Base-by-base conservation (phyloP, 2,329 filamentous ascomycete genomes). In the Cladosporium sphaerospermum region DNA sequence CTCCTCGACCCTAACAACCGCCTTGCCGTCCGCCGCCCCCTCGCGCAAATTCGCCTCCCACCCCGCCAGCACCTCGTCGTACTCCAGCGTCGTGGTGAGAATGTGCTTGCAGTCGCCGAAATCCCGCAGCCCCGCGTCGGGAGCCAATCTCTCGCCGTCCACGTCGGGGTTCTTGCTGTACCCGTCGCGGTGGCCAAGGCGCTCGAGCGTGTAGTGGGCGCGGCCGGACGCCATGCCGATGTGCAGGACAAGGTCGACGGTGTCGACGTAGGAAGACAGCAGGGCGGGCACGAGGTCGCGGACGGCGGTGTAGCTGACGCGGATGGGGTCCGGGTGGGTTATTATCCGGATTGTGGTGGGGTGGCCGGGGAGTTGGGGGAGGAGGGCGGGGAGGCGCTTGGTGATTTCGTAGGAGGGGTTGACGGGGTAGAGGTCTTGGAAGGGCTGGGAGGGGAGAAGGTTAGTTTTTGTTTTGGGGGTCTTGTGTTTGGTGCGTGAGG, bases 331-430 rank as follows among this genome's bases (percentile, higher is more conserved):
- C 0, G 84, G 81, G 63, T 89, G 83, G 19, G 82, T 75, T 48
- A 84, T 69, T 57, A 90, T 80, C 59, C 78, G 79, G 52, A 89
- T 80, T 9, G 75, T 73, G 47, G 62, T 64, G 61, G 60, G 64
- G 52, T 59, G 62, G 33, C 52, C 36, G n/a, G 57, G 39, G 45
- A 56, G 55, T 48, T 56, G 36, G 23, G 23, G 23, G 4, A 91
- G 78, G 60, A 80, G 78, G 2, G 78, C 69, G 3, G 88, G 84
- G n/a, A 95, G 80, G 16, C 73, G 75, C 23, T 75, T 77, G 45
- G 86, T 83, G 64, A 95, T 91, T 65, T 91, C 80, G 78, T 82
- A 91, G 3, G 89, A 89, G 8, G 89, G 88, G 66, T 95, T 95
- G 55, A 84, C 73, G 28, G 83, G 81, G 64, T 66, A 68, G 39